phyloP scores from a whole-genome alignment of 148 eudicot species.

The Camellia sinensis region DNA sequence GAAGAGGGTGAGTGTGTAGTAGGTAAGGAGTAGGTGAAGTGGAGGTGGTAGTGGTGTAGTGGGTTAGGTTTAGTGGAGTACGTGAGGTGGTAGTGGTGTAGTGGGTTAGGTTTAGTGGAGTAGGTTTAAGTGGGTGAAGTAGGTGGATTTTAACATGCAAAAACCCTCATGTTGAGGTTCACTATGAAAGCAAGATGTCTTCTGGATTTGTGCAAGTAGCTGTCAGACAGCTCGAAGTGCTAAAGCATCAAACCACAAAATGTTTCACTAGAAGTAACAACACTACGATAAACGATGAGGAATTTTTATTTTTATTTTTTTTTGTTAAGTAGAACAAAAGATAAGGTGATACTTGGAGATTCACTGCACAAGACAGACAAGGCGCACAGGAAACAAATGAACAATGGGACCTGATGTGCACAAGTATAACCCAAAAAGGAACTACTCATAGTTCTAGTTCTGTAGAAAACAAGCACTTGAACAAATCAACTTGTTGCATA shows the following conservation, averaged over 20 bases:
- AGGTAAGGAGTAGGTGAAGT: too few species aligned
- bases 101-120: too few species aligned
- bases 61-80: too few species aligned
- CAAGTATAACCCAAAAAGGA: not conserved
- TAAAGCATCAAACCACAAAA: not conserved
- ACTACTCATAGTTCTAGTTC: not conserved
- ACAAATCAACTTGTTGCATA: not conserved
- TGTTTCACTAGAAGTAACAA: not conserved
- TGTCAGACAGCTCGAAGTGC: not conserved
- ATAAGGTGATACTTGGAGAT: not conserved
- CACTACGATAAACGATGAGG: not conserved
- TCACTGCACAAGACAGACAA: not conserved
- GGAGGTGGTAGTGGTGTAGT: too few species aligned
- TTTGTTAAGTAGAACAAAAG: not conserved
- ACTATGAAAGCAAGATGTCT: not conserved
- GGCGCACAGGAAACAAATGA: not conserved
- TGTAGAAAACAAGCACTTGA: not conserved
- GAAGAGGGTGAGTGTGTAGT: too few species aligned
- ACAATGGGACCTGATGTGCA: not conserved
- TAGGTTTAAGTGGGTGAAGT: too few species aligned
- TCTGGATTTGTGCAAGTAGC: not conserved
- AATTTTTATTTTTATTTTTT: too few species aligned
- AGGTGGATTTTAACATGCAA: too few species aligned
- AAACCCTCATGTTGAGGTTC: not conserved
- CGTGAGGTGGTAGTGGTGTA: too few species aligned